Percentiles rank a stretch among this genome's conserved stretches.
Conservation (phyloP, 371 early-diverging fungal species). For the Mucor racemosus region DNA sequence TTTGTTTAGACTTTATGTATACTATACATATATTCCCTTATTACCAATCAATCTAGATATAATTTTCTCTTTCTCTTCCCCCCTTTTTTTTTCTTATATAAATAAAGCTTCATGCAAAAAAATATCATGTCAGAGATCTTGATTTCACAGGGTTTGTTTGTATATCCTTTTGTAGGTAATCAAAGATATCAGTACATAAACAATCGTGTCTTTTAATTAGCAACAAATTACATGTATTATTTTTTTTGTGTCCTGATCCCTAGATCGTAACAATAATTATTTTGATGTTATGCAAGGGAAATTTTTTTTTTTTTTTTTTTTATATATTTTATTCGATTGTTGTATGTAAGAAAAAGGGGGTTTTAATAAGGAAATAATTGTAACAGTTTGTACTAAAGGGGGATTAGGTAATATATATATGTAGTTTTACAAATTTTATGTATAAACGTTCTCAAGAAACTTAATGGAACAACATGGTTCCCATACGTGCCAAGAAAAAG, state of each 20-base stretch:
- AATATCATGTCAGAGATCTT: neutral
- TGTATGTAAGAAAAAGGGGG: neutral
- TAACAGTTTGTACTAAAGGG: neutral
- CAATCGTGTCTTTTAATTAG: neutral
- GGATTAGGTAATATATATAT: neutral
- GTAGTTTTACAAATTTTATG: constrained; percentile 2
- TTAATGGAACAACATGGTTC: constrained; percentile 1
- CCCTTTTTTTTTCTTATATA: constrained; percentile 3
- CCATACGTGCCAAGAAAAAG: constrained; percentile 16
- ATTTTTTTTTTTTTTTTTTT: neutral
- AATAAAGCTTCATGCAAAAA: neutral
- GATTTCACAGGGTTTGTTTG: neutral
- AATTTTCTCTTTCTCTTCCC: constrained; percentile 3
- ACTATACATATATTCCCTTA: constrained; percentile 4
- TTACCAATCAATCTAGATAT: neutral
- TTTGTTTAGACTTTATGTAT: neutral
- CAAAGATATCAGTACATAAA: neutral
- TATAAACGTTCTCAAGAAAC: neutral
- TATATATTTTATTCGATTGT: neutral
- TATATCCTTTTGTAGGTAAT: neutral
- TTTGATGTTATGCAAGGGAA: constrained; percentile 5
- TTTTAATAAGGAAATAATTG: too few relatives aligned
- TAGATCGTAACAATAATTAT: neutral
- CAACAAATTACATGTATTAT: neutral
- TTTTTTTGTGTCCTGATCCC: too few relatives aligned